Base-by-base conservation (phyloP, 768 basidiomycete genomes). In the Boletus barrowsii region DNA sequence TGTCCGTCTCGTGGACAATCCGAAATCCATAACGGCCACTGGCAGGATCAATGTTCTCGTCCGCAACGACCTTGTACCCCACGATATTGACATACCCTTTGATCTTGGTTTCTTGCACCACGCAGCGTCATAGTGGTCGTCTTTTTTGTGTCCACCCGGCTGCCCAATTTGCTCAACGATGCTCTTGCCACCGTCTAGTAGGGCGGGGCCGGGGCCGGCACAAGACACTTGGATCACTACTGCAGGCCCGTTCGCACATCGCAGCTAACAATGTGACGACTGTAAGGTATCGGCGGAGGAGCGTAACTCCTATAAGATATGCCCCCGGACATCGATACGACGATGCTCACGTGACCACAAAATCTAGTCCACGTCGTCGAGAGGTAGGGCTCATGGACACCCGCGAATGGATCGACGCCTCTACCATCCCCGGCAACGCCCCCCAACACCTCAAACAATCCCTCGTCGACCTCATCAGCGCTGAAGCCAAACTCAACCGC, bases 101-200 rank as follows among this genome's bases (percentile, higher is more conserved):
- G 71, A 97, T 90, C 63, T 90, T 89, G 29, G 87, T 90, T 74
- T 98, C 95, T 89, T 95, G 61, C 24, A 52, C 11, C 18, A 4
- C 36, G n/a, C n/a, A n/a, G n/a, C n/a, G n/a, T n/a, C 30, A 42
- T 97, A 98, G 58, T 87, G 77, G 44, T 97, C 97, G 2, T 90
- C 91, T 75, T 86, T 92, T 81, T 98, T 99, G 67, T 90, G 82
- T 87, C 87, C 92, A 98, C 7, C 97, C 97, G 93, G 84, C 24
- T 81, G 81, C 5, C 96, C 97, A 56, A 99, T 93, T 72, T 96
- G 91, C 51, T 92, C 85, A 51, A 97, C 69, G 46, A 97, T 88
- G 55, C 83, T 92, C 68, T 78, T 76, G 0, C 89, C 90, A 30
- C n/a, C n/a, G n/a, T n/a, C n/a, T n/a, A n/a, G n/a, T n/a, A n/a